Evolutionary conservation across 2,329 filamentous ascomycete species (phyloP), one percentile per base, ranked within the genome.

Genomic region (Rhexocercosporidium sp.): DNA sequence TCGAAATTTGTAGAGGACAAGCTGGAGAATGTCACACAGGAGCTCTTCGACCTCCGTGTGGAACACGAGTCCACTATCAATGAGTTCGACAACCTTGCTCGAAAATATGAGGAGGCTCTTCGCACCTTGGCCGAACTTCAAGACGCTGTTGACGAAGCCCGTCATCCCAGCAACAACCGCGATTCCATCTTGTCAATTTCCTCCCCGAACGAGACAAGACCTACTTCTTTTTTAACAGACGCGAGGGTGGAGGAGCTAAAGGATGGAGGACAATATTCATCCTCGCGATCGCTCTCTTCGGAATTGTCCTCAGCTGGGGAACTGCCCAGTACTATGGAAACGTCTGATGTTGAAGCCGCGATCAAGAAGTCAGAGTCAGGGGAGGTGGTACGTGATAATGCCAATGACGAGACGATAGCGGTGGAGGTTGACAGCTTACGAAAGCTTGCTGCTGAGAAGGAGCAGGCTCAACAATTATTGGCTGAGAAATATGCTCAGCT

Each of bases 91-190:
- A 81, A 89, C 54, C 89, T 99, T 29, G 90, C 94, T 65, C 85
- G 89, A 72, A 98, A 97, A 79, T 99, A 99, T 74, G 93, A 97
- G 75, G 91, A 97, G 75, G 92, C 94, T 5, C 82, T 99, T 69
- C 90, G 90, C 57, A 89, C 92, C 11, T 79, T 99, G 49, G 90
- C 92, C 6, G 92, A 96, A 77, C 84, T 98, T 57, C 94, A 97
- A 78, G 95, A 97, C 76, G 86, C 88, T 31, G 84, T 94, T 41
- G 92, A 97, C 73, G 93, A 97, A 81, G 85, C 90, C 34, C 88
- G 90, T 39, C 92, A 93, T 75, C 83, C 86, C 63, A 79, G 66
- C 62, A 63, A 54, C 72, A 82, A 79, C 57, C 82, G 87, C 66
- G 83, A 89, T 76, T 87, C 88, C 1, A 77, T 89, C 11, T 74